These are phyloP conservation scores for Pneumocystis canis DNA, from an alignment of 1,139 yeast species.

Conservation along the genomic window DNA sequence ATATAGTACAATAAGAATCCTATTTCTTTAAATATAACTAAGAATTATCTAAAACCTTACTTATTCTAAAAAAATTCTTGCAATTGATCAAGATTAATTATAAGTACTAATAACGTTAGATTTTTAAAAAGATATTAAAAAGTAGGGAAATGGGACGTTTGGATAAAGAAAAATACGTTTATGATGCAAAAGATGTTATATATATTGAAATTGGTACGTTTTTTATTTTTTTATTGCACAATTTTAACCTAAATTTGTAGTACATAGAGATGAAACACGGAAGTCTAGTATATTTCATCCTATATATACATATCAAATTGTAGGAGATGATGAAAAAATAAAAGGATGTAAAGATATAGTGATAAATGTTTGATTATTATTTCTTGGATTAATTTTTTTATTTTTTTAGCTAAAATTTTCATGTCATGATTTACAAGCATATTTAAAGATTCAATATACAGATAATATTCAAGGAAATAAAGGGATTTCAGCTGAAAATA, in stretches of 20 bases:
- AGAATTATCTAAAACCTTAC: too few relatives aligned
- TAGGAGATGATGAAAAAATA: slow-evolving; percentile 79
- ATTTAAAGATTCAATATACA: slow-evolving; percentile 41
- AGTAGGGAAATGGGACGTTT: neutral
- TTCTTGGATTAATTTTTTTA: neutral
- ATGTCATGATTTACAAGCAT: slow-evolving; percentile 39
- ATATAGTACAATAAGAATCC: too few relatives aligned
- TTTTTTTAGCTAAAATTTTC: slow-evolving; percentile 37
- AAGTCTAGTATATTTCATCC: slow-evolving; percentile 32
- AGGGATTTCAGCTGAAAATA: slow-evolving; percentile 19
- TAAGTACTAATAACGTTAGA: neutral
- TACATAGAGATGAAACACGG: neutral
- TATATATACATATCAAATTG: slow-evolving; percentile 75
- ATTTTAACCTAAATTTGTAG: neutral
- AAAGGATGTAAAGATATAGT: slow-evolving; percentile 66
- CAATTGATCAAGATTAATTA: too few relatives aligned
- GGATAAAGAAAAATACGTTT: neutral
- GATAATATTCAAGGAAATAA: slow-evolving; percentile 33
- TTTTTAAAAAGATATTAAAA: neutral
- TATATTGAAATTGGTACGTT: neutral
- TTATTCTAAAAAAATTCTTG: too few relatives aligned
- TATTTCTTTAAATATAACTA: too few relatives aligned
- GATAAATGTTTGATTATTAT: slow-evolving; percentile 18
- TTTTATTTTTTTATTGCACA: neutral
- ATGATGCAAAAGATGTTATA: neutral